Evolutionary conservation across 768 basidiomycete genomes (phyloP).

Genomic region (Pleurotus salmoneostramineus): DNA sequence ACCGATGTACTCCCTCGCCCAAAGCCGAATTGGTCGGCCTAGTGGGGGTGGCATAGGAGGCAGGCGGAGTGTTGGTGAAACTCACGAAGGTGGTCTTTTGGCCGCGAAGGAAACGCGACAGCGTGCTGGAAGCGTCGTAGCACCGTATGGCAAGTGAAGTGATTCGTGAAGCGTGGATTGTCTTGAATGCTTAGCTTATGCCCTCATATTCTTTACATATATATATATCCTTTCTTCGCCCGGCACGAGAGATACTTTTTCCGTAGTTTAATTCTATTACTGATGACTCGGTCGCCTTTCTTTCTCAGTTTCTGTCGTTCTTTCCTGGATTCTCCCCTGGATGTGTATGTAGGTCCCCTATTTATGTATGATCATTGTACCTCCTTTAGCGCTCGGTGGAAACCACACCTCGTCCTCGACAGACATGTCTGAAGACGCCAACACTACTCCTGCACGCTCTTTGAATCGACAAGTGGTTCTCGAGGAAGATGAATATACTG

Average conservation of each 20-base stretch:
- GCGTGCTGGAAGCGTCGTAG: constrained; percentile 11
- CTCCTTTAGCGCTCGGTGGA: not conserved
- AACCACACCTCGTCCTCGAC: not conserved
- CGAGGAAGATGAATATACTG: constrained; percentile 95
- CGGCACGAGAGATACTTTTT: not conserved
- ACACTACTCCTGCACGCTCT: constrained; percentile 40
- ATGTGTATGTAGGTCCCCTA: not conserved
- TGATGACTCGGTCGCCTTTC: constrained; percentile 9
- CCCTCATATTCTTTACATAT: constrained; percentile 2
- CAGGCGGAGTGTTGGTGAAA: constrained; percentile 17
- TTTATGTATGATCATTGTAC: not conserved
- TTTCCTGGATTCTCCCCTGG: not conserved
- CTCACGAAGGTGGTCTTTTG: constrained; percentile 4
- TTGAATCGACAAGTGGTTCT: constrained; percentile 70
- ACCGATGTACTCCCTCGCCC: constrained; percentile 32
- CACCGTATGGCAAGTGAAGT: constrained; percentile 5
- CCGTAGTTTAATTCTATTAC: constrained; percentile 1
- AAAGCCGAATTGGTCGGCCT: constrained; percentile 49
- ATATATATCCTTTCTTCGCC: not conserved
- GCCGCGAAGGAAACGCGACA: constrained; percentile 8
- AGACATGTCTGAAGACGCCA: constrained; percentile 13
- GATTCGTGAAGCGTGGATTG: not conserved
- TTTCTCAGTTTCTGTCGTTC: not conserved
- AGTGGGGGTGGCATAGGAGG: constrained; percentile 29
- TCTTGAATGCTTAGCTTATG: not conserved